Base-by-base conservation (phyloP, 108 stramenopile species). In the Skeletonema menzelii region DNA sequence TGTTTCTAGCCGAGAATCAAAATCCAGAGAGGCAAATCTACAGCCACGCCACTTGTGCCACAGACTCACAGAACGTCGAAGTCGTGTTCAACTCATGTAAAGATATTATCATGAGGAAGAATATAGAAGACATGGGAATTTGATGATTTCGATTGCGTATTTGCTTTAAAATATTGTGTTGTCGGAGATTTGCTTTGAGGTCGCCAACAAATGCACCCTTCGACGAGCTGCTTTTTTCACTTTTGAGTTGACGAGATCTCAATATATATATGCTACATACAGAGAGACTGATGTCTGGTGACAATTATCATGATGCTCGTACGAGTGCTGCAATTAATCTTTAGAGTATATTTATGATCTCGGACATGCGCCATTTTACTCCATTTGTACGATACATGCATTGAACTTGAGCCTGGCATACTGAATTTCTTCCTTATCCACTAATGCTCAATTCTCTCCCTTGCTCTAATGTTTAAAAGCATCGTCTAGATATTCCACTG, bases 41-140 rank as follows among this genome's bases (percentile, higher is more conserved):
- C 72, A 69, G 75, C 69, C 90, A 91, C 61, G 80, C 87, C 62
- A 91, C 90, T 11, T 87, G 86, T 59, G 88, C 88, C 24, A 89
- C 87, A 13, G 88, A 90, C 69, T 86, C 84, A 17, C 58, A 83
- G 46, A 89, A 90, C 74, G 85, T 92, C 27, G 67, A 73, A 32
- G 85, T 89, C 63, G 91, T 92, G 35, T 92, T 89, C 84, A 87
- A 89, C 66, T 87, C 91, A 35, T 92, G 88, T 46, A 89, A 86
- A 76, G 88, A 91, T 31, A 91, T 91, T 30, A 87, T 91, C 60
- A 82, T 89, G 67, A 84, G 82, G 47, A 63, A 73, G 28, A 88
- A 91, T 73, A 63, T 91, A 59, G 77, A 75, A 64, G 79, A 68
- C 17, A 75, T 84, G 66, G 88, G 88, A 19, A 67, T 76, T 10